Base-by-base conservation (phyloP, 192 early-diverging fungal species). In the Backusella westeae region DNA sequence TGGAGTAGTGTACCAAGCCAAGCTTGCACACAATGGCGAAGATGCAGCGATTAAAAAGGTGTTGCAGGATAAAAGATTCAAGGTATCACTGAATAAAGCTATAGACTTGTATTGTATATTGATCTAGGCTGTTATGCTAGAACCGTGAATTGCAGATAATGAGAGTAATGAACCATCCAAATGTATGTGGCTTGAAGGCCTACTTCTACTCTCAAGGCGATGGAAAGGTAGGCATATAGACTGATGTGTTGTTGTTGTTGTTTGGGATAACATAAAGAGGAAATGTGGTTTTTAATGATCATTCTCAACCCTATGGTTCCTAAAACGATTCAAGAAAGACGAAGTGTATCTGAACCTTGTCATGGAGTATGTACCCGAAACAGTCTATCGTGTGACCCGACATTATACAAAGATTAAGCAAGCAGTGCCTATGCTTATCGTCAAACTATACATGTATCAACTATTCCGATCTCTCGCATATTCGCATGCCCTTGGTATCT, bases 371-470 rank as follows among this genome's bases (percentile, higher is more conserved):
- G 88, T 97, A 38, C 97, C 97, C 29, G 96, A 98, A 82, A 98
- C 96, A 26, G 91, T 98, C 38, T 96, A 96, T 79, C 89, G 96
- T 34, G 93, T 94, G 35, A 93, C 93, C 69, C 90, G 97, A 52
- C 90, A 95, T 70, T 96, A 92, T 78, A 87, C 92, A 67, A 96
- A 95, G 85, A 84, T 88, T 74, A 96, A 95, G 86, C 95, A 97
- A 84, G 85, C 87, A 39, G 96, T 98, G 90, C 96, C 97, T 17
- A 91, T 92, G 89, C 81, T 95, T 17, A 87, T 87, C 67, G 93
- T 98, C 73, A 97, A 98, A 92, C 87, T 97, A 70, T 98, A 96
- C 86, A 97, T 97, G 92, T 98, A 98, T 85, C 97, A 98, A 83
- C 84, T 98, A 75, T 94, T 97, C 89, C 86, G 97, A 72, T 96